Base-by-base conservation (phyloP, 345 rosid genomes). In the Hirschfeldia incana region DNA sequence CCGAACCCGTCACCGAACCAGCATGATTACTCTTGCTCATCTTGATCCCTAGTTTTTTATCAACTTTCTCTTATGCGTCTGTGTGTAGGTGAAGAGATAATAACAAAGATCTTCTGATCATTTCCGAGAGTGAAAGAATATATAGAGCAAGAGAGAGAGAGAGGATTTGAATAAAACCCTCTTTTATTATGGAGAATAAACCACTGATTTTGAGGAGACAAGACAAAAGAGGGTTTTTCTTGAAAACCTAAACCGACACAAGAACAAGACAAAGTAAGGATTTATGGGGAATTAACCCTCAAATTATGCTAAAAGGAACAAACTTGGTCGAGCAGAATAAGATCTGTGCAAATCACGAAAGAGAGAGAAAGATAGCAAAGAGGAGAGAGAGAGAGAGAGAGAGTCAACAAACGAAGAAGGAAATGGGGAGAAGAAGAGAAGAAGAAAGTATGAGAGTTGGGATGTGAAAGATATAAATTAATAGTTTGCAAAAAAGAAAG, bases 21-120 rank as follows among this genome's bases (percentile, higher is more conserved):
- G 53, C 72, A 82, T 83, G 76, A 78, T 85, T 87, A 73, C 90
- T 86, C 85, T 81, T 85, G 78, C 71, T 89, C 92, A 88, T 89
- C 69, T 70, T 76, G 28, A 59, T 65, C 77, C 29, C 79, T 58
- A 55, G 33, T 53, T 29, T 72, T 51, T 21, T 26, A 58, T 49
- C n/a, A 60, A 5, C 27, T 13, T 30, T 46, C 58, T 46, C 64
- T 60, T 68, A 80, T 16, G 60, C 70, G 42, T 80, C 44, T 74
- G 5, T 57, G 69, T 69, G 57, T 66, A 46, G 55, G 27, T 72
- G 3, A 68, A 53, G 59, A 15, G 78, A 69, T 79, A 27, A 60
- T 49, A 76, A 76, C 60, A 81, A 72, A 67, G 59, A 49, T 67
- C 74, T 49, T 60, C 10, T 3, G 74, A 66, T 81, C 84, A 81